These are phyloP conservation scores for Cucumis cinereus DNA, from an alignment of 306 rosid species.

Conservation along the genomic window DNA sequence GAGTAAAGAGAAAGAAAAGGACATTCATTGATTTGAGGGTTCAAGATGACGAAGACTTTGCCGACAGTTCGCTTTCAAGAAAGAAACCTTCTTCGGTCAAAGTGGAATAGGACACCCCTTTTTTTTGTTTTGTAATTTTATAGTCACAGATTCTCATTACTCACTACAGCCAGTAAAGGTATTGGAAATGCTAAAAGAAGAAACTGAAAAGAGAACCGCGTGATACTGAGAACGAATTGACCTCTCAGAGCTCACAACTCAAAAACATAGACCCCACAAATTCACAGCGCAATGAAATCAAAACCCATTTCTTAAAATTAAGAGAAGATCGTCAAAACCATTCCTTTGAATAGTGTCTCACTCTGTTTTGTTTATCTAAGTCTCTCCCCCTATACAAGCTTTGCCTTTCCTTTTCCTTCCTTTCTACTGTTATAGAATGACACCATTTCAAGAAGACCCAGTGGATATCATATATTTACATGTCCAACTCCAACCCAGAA, in stretches of 20 bases:
- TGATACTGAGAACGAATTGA: slow-evolving; percentile 20
- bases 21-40: not conserved
- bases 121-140: not conserved
- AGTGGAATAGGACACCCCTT: not conserved
- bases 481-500: not conserved
- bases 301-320: not conserved
- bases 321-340: not conserved
- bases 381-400: slow-evolving; percentile 1
- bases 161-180: not conserved
- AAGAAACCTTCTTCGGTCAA: slow-evolving; percentile 39
- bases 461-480: slow-evolving; percentile 2
- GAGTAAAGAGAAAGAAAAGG: not conserved
- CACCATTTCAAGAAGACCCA: not conserved
- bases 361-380: not conserved
- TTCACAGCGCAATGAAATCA: not conserved
- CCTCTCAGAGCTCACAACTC: not conserved
- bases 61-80: slow-evolving; percentile 24
- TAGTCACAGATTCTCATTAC: not conserved
- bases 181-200: slow-evolving; percentile 69
- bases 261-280: not conserved
- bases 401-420: not conserved
- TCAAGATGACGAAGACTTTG: not conserved
- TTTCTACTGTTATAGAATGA: not conserved
- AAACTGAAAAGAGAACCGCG: slow-evolving; percentile 56
- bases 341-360: not conserved